Conservation (phyloP, 768 basidiomycete genomes). For the Dioszegia hungarica region DNA sequence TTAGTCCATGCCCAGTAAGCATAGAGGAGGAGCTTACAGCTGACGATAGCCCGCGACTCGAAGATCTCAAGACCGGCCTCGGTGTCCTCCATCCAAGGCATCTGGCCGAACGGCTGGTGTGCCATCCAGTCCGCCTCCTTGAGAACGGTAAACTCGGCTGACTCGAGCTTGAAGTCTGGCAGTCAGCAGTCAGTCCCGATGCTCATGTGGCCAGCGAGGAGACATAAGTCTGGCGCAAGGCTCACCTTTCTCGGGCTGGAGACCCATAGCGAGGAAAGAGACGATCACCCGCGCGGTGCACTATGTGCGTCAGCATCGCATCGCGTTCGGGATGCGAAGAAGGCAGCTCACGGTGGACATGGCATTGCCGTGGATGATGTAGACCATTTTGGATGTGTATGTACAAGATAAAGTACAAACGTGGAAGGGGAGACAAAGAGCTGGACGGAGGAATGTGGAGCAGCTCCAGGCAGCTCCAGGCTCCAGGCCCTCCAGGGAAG, state of each 20-base stretch:
- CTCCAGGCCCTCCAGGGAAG: too few relatives aligned
- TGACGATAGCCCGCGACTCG: conserved; percentile 27
- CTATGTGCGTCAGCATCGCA: neutral
- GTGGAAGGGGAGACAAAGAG: neutral
- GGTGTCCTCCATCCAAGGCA: conserved; percentile 56
- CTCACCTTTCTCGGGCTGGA: conserved; percentile 7
- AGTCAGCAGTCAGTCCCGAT: too few relatives aligned
- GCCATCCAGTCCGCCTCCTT: conserved; percentile 47
- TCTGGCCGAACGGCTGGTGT: conserved; percentile 63
- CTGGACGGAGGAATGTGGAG: neutral
- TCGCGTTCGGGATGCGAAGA: too few relatives aligned
- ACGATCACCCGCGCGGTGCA: neutral
- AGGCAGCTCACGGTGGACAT: neutral
- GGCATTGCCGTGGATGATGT: conserved; percentile 1
- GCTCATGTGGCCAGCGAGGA: too few relatives aligned
- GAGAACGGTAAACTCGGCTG: neutral
- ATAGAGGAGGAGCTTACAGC: neutral
- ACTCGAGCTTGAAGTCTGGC: conserved; percentile 12
- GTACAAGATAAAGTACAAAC: neutral
- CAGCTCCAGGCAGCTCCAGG: too few relatives aligned
- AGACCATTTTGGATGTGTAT: conserved; percentile 4
- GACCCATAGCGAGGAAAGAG: conserved; percentile 5
- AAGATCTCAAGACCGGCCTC: conserved; percentile 64
- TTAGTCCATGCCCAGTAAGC: neutral
- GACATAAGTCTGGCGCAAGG: neutral